Conservation (phyloP, 768 basidiomycete genomes). For the Dacryopinax spathularia region DNA sequence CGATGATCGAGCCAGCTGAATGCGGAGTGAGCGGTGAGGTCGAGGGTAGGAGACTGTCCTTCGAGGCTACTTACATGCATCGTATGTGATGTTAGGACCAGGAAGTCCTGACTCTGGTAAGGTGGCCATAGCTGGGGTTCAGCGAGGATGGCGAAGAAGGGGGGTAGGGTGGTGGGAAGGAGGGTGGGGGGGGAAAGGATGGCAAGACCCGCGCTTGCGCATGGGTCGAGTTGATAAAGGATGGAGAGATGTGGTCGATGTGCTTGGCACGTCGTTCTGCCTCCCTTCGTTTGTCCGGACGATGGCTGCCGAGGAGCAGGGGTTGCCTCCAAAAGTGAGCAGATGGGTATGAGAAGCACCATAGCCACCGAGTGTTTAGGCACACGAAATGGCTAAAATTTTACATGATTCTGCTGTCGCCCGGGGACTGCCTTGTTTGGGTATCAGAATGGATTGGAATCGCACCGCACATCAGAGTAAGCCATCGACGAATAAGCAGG, state of each 20-base stretch:
- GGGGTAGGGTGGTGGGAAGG: background rate
- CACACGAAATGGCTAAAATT: background rate
- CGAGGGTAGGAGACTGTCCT: background rate
- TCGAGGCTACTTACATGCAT: background rate
- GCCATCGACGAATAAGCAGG: background rate
- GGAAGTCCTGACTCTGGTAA: background rate
- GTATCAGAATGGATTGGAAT: no score
- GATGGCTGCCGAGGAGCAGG: background rate
- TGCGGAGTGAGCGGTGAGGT: background rate
- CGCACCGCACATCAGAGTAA: background rate
- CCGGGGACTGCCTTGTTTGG: no score
- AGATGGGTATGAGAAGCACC: no score
- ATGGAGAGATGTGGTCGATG: background rate
- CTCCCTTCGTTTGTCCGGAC: background rate
- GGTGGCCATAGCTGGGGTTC: background rate
- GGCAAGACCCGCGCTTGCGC: no score
- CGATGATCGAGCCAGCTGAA: conserved; percentile 7
- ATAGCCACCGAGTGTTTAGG: no score
- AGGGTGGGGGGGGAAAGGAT: background rate
- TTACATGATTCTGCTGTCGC: no score
- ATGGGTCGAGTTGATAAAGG: background rate
- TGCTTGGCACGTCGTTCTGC: background rate
- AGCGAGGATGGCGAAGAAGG: background rate
- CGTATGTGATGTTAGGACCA: background rate
- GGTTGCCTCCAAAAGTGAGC: no score